These are phyloP conservation scores for Murraya koenigii DNA, from an alignment of 345 rosid species.

Conservation along the genomic window DNA sequence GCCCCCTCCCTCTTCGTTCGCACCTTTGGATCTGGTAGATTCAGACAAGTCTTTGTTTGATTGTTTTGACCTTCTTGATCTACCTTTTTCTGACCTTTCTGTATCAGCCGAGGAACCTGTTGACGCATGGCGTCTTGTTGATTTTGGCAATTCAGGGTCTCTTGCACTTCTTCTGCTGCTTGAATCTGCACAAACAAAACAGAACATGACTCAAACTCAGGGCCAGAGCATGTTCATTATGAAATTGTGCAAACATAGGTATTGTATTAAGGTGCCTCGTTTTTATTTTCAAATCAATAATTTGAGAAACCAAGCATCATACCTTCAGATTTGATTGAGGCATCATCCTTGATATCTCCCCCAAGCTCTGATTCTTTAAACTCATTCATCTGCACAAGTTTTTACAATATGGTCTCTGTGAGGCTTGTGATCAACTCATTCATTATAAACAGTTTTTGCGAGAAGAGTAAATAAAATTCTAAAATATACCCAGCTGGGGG, in stretches of 20 bases:
- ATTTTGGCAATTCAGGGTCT: conserved; percentile 32
- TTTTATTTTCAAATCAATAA: too few relatives aligned
- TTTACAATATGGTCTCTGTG: not conserved
- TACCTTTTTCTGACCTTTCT: conserved; percentile 49
- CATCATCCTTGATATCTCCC: conserved; percentile 35
- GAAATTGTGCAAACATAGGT: too few relatives aligned
- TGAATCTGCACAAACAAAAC: conserved; percentile 14
- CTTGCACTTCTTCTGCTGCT: conserved; percentile 17
- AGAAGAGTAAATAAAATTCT: not conserved
- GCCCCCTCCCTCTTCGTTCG: conserved; percentile 15
- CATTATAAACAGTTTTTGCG: not conserved
- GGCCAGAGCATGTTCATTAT: too few relatives aligned
- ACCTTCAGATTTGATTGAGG: conserved; percentile 48
- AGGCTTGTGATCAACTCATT: not conserved
- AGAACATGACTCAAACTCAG: too few relatives aligned
- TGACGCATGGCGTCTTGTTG: conserved; percentile 43
- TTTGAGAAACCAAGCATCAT: not conserved
- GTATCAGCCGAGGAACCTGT: conserved; percentile 19
- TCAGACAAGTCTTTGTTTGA: conserved; percentile 26
- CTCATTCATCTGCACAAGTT: conserved; percentile 57
- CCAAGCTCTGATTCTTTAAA: conserved; percentile 31
- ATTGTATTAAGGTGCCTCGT: not conserved
- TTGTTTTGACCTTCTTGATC: conserved; percentile 40
- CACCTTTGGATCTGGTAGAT: conserved; percentile 22
- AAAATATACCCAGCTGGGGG: conserved; percentile 60